Percentiles rank a stretch among this genome's conserved stretches.
These are phyloP conservation scores for Protomyces lactucae-debilis DNA, from an alignment of 1,139 yeast species.

Conservation along the genomic window DNA sequence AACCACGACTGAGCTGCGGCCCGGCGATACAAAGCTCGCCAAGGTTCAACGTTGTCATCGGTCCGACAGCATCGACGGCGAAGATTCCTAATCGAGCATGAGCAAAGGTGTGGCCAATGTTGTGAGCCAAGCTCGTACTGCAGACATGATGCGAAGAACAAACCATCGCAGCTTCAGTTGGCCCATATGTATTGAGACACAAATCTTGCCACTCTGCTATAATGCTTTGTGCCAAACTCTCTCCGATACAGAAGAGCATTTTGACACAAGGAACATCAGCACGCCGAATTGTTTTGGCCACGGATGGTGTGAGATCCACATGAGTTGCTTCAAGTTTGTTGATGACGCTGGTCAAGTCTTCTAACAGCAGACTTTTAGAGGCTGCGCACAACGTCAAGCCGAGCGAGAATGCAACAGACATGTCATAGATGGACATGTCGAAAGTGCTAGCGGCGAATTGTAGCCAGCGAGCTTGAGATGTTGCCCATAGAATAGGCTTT, in stretches of 20 bases:
- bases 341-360: conserved; percentile 31
- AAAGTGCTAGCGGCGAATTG: conserved; percentile 33
- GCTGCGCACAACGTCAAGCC: conserved; percentile 33
- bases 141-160: conserved; percentile 30
- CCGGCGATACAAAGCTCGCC: conserved; percentile 38
- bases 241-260: conserved; percentile 34
- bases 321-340: conserved; percentile 28
- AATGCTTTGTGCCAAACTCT: conserved; percentile 29
- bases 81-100: conserved; percentile 29
- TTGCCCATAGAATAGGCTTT: conserved; percentile 12
- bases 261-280: conserved; percentile 31
- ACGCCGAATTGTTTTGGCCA: conserved; percentile 31
- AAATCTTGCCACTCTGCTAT: conserved; percentile 32
- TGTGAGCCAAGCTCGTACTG: conserved; percentile 20
- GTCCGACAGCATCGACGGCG: background rate
- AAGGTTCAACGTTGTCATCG: conserved; percentile 31
- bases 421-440: conserved; percentile 34
- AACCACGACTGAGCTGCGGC: conserved; percentile 35
- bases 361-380: conserved; percentile 26
- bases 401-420: conserved; percentile 32
- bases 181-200: conserved; percentile 35
- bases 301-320: conserved; percentile 34
- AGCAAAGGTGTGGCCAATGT: conserved; percentile 33
- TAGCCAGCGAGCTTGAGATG: conserved; percentile 20
- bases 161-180: conserved; percentile 36